Percentiles rank a stretch among this genome's conserved stretches.
Conservation (phyloP, 257 asterid genomes). For the Primulina huaijiensis region DNA sequence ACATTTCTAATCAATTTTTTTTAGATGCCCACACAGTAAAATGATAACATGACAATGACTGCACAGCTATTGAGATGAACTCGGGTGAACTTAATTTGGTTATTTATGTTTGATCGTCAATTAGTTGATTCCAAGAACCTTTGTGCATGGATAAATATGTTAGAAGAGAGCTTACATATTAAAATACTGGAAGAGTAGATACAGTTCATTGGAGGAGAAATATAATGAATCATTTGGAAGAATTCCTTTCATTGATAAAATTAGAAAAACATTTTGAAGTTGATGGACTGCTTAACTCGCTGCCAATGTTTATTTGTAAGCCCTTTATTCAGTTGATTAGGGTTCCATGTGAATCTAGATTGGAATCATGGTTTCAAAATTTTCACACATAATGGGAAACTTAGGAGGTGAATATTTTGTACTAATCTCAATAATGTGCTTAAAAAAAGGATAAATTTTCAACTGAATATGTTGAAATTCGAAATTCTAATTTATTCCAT, state of each 20-base stretch:
- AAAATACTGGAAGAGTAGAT: neutral
- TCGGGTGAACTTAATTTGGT: slow-evolving; percentile 4
- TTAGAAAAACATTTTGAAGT: no score
- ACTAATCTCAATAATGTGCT: neutral
- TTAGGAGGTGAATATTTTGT: neutral
- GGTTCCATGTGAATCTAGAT: neutral
- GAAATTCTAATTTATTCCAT: neutral
- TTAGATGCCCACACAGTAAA: neutral
- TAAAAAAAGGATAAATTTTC: no score
- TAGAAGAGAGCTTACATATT: neutral
- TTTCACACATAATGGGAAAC: neutral
- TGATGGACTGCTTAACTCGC: no score
- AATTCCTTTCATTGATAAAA: neutral
- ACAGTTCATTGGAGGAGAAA: neutral
- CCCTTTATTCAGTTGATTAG: neutral
- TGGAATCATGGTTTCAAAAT: neutral
- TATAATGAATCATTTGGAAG: neutral
- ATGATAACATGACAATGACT: neutral
- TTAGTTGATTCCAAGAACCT: neutral
- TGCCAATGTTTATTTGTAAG: no score
- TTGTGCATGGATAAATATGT: neutral
- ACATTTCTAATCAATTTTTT: slow-evolving; percentile 9
- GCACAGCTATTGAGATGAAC: slow-evolving; percentile 2
- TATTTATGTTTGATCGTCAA: neutral
- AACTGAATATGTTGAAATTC: neutral